These are phyloP conservation scores for Castanea crenata DNA, from an alignment of 306 rosid genomes.

Conservation along the genomic window DNA sequence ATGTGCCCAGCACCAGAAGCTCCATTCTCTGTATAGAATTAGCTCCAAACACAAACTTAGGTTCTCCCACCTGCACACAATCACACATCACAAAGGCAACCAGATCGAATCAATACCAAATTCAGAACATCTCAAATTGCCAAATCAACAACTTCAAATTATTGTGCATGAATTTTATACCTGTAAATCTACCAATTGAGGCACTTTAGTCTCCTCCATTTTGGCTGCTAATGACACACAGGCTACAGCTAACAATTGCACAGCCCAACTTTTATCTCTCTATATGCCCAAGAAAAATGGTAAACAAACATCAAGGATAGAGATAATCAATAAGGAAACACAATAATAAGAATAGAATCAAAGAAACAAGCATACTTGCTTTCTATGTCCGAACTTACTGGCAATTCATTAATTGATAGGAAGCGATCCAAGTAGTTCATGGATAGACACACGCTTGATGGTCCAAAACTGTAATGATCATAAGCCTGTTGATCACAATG, in stretches of 20 bases:
- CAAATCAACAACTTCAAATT: conserved; percentile 10
- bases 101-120: neutral
- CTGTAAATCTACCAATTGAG: conserved; percentile 48
- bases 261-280: conserved; percentile 52
- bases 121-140: conserved; percentile 1
- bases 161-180: conserved; percentile 30
- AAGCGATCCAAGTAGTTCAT: conserved; percentile 83
- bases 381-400: conserved; percentile 47
- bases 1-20: conserved; percentile 50
- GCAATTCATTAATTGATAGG: conserved; percentile 51
- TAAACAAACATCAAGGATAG: conserved; percentile 6
- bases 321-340: conserved; percentile 12
- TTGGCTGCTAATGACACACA: conserved; percentile 75
- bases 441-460: conserved; percentile 49
- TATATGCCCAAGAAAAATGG: conserved; percentile 19
- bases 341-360: neutral
- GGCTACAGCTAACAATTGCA: conserved; percentile 59
- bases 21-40: conserved; percentile 62
- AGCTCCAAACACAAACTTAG: conserved; percentile 53
- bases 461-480: conserved; percentile 53
- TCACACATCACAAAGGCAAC: neutral
- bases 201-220: conserved; percentile 59
- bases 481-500: conserved; percentile 60
- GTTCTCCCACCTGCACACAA: conserved; percentile 54
- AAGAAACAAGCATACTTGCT: conserved; percentile 8